Percentiles rank a stretch among this genome's conserved stretches.
These are phyloP conservation scores for Panaeolus papilionaceus DNA, from an alignment of 768 basidiomycete species.

Conservation along the genomic window DNA sequence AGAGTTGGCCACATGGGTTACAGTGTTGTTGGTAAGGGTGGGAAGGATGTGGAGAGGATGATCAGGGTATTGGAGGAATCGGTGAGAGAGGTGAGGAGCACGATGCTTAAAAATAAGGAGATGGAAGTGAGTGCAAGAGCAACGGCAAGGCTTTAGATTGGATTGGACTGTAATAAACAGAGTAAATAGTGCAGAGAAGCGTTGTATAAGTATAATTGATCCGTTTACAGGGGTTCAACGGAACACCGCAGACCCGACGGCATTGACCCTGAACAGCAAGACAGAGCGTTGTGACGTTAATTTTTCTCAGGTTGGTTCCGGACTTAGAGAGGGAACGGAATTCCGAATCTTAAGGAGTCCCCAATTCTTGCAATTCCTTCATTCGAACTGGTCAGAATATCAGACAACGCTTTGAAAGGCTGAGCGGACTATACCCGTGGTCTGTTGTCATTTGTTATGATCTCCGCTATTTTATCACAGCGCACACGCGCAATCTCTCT, in stretches of 20 bases:
- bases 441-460: slow-evolving; percentile 24
- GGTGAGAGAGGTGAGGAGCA: slow-evolving; percentile 46
- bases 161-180: background rate
- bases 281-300: background rate
- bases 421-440: slow-evolving; percentile 6
- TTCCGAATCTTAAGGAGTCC: slow-evolving; percentile 16
- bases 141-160: slow-evolving; percentile 8
- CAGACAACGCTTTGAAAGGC: slow-evolving; percentile 2
- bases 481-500: slow-evolving; percentile 20
- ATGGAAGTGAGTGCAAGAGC: slow-evolving; percentile 3
- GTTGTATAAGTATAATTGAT: slow-evolving; percentile 10
- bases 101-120: slow-evolving; percentile 10
- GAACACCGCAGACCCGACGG: slow-evolving; percentile 14
- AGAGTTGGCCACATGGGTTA: slow-evolving; percentile 84
- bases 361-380: background rate
- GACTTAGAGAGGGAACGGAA: slow-evolving; percentile 29
- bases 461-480: slow-evolving; percentile 24
- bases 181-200: background rate
- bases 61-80: slow-evolving; percentile 68
- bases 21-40: slow-evolving; percentile 68
- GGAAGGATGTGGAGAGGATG: slow-evolving; percentile 81
- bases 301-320: slow-evolving; percentile 19
- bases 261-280: background rate
- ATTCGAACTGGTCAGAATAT: background rate
- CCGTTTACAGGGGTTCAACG: slow-evolving; percentile 10